Evolutionary conservation across 1,284 basidiomycete species (phyloP), one percentile per base, ranked within the genome.

Genomic region (Quambalaria eucalypti): DNA sequence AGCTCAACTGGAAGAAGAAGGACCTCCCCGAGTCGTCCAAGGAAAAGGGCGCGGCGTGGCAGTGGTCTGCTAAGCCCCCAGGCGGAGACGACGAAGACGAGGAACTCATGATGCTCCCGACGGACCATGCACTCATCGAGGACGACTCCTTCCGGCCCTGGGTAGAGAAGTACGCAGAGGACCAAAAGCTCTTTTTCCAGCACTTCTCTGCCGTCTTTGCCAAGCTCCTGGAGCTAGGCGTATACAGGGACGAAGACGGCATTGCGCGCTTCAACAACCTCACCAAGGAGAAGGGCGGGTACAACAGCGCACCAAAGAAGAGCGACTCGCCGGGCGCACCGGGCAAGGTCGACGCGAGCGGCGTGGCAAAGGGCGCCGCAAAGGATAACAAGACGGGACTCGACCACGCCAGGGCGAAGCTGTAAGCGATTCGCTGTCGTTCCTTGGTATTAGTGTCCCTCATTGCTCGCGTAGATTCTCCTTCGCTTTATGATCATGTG

Each of bases 101-200:
- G 54, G 77, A 79, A 49, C 73, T 82, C 30, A 82, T 82, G 81
- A 81, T 82, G 79, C 76, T 82, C 4, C 80, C 80, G n/a, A 73
- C 67, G 12, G 71, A 80, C 62, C 69, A 68, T 55, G 48, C 60
- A 3, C 56, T 75, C 16, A 67, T 65, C 28, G 67, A 73, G 60
- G 73, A 75, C 59, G 61, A 60, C 23, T 61, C 62, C 59, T 68
- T 75, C 62, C 63, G 64, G 19, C 61, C 61, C 4, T 75, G 73
- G 73, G 71, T 74, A 26, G 70, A 75, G 56, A 73, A 71, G 71
- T 78, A 78, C 60, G 80, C 81, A 4, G 78, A 78, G 44, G 80
- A 82, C 73, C 76, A 79, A 76, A 81, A 0, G 81, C 80, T 68
- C 81, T 81, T 82, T 77, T 82, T 80, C 70, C 69, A 76, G 46